These are phyloP conservation scores for Millerozyma acaciae DNA, from an alignment of 805 yeast genomes.

Conservation along the genomic window DNA sequence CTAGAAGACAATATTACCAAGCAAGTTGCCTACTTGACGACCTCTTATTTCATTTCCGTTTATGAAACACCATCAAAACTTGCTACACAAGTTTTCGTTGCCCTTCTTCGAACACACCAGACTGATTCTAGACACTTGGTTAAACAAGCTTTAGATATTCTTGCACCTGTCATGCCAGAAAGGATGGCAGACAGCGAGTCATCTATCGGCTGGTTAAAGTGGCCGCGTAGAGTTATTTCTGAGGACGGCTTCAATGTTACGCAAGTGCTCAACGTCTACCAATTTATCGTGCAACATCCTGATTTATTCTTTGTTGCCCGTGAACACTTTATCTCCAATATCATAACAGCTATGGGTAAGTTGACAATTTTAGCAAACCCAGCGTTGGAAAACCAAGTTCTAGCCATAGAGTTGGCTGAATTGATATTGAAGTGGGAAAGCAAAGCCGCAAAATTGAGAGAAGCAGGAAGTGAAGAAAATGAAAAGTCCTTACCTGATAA, in stretches of 20 bases:
- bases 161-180: conserved; percentile 82
- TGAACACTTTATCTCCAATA: conserved; percentile 83
- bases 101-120: conserved; percentile 78
- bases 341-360: conserved; percentile 90
- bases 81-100: conserved; percentile 89
- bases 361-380: conserved; percentile 75
- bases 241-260: conserved; percentile 86
- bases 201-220: conserved; percentile 75
- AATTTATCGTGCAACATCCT: conserved; percentile 81
- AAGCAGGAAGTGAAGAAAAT: conserved; percentile 12
- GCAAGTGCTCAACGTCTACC: conserved; percentile 84
- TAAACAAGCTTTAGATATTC: conserved; percentile 77
- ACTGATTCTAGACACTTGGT: conserved; percentile 81
- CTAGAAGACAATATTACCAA: conserved; percentile 85
- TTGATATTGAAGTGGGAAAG: conserved; percentile 83
- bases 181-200: conserved; percentile 55
- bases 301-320: conserved; percentile 81
- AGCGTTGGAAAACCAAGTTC: conserved; percentile 71
- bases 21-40: conserved; percentile 88
- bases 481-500: conserved; percentile 8
- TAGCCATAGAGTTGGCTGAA: conserved; percentile 89
- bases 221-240: conserved; percentile 88
- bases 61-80: conserved; percentile 87
- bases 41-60: conserved; percentile 78
- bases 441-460: conserved; percentile 30